Evolutionary conservation across 2,329 filamentous ascomycete genomes (phyloP), one percentile per base, ranked within the genome.

Genomic region (Ophiostoma sp.): DNA sequence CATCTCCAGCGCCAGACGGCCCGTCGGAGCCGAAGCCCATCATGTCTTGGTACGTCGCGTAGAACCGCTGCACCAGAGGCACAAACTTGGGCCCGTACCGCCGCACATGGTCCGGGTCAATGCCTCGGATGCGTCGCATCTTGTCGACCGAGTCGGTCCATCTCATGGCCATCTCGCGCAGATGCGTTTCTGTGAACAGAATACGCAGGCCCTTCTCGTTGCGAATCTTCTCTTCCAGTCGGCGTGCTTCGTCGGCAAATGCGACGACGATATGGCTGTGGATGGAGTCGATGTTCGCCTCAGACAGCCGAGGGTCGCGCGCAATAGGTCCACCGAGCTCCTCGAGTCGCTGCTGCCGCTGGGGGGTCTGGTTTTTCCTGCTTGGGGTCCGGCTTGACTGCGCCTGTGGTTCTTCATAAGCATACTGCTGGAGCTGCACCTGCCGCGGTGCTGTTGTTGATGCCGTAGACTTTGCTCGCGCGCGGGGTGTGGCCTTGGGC

Each of bases 81-180:
- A 90, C 75, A 71, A 94, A 86, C 67, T 80, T 81, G 45, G 77
- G 78, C 7, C 90, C 90, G 74, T 88, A 87, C 2, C 80, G 79
- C 62, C 81, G 75, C 38, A 92, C 88, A 74, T 87, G 89, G 40
- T 87, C 84, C 1, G 75, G 71, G 67, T 89, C 83, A 69, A 93
- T 88, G 9, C 83, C 85, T 0, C 82, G 82, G 65, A 94, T 89
- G 8, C 77, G 76, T 44, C 78, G 79, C 86, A 95, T 90, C 69
- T 86, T 80, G 16, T 85, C 82, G 9, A 86, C 74, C 8, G 81
- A 85, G 7, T 80, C 81, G 0, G 90, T 90, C 81, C 90, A 89
- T 45, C 81, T 78, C 65, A 92, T 85, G 12, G 85, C 88, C 89
- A 95, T 93, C 72, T 89, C 84, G 47, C 88, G 85, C 66, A 93